Conservation (phyloP, 1,284 basidiomycete genomes). For the Trichosporon faecale region DNA sequence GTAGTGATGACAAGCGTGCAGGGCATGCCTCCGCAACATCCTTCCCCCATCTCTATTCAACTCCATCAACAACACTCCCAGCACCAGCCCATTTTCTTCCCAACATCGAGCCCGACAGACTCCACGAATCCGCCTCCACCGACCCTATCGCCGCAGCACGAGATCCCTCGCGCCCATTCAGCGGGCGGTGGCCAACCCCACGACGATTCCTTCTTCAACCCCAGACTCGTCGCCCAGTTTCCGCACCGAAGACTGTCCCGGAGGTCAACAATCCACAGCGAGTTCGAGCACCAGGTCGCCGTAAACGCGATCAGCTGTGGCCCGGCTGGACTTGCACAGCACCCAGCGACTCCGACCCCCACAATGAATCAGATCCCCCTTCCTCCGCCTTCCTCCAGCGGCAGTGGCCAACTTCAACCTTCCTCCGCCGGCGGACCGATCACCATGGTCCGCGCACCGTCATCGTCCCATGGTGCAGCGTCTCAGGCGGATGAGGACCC, state of each 20-base stretch:
- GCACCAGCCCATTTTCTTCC: slow-evolving; percentile 1
- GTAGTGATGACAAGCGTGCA: background rate
- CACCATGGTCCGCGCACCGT: slow-evolving; percentile 15
- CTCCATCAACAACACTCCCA: background rate
- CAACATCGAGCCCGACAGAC: background rate
- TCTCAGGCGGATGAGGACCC: slow-evolving; percentile 21
- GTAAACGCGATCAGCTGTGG: slow-evolving; percentile 6
- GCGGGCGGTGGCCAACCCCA: slow-evolving; percentile 24
- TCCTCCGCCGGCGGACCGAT: background rate
- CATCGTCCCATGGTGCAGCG: background rate
- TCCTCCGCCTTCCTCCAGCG: background rate
- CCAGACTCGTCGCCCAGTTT: slow-evolving; percentile 17
- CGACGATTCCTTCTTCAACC: slow-evolving; percentile 21
- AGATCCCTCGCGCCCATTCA: slow-evolving; percentile 29
- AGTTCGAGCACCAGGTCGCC: slow-evolving; percentile 8
- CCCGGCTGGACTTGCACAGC: background rate
- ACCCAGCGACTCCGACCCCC: background rate
- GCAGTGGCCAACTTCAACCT: background rate
- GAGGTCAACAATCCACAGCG: background rate
- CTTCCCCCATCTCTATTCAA: background rate
- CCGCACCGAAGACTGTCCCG: slow-evolving; percentile 9
- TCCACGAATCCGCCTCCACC: background rate
- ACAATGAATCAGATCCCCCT: slow-evolving; percentile 1
- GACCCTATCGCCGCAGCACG: slow-evolving; percentile 14
- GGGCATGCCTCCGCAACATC: background rate